Evolutionary conservation across 2,329 filamentous ascomycete genomes (phyloP), one percentile per base, ranked within the genome.

Genomic region (Paecilomyces niveus): DNA sequence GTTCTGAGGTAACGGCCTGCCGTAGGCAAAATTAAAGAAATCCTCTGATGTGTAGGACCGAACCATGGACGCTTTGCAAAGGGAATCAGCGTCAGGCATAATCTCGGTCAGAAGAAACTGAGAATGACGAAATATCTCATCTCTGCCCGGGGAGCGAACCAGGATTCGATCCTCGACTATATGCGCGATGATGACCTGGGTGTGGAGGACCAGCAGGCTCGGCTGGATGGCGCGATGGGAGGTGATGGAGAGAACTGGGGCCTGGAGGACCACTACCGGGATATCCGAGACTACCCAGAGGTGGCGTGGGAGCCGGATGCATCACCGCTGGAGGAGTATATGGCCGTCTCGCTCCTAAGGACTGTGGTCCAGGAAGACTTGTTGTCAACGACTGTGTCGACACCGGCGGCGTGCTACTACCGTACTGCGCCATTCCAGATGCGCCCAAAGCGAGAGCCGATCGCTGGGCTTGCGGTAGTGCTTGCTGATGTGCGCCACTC

Each of bases 271-370:
- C 65, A 51, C 65, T 59, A 4, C 66, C 64, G 5, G 66, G 67
- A 62, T 74, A 74, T 18, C 63, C 64, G 57, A 74, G 57, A 22
- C 70, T 67, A 10, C 66, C 58, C 33, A 64, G 21, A 8, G 61
- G 54, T 13, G 61, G 53, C 26, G 58, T 45, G 53, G 67, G 65
- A 54, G 65, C 67, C 13, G 68, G 69, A 51, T 71, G 67, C 53
- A 75, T 51, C 18, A 65, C 64, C 5, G 72, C 63, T 0, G 74
- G 74, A n/a, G 75, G 75, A 2, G 74, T 76, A 57, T 72, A 77
- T 8, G 75, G 72, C 39, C 74, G 69, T 13, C 67, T 70, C 24
- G 75, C 65, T 13, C 61, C 62, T 35, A 70, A 63, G 26, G 67
- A 57, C 32, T 65, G 67, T 24, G 67, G 65, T 56, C 67, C 68